Base-by-base conservation (phyloP, 1,284 basidiomycete species). In the Ustilago curta region DNA sequence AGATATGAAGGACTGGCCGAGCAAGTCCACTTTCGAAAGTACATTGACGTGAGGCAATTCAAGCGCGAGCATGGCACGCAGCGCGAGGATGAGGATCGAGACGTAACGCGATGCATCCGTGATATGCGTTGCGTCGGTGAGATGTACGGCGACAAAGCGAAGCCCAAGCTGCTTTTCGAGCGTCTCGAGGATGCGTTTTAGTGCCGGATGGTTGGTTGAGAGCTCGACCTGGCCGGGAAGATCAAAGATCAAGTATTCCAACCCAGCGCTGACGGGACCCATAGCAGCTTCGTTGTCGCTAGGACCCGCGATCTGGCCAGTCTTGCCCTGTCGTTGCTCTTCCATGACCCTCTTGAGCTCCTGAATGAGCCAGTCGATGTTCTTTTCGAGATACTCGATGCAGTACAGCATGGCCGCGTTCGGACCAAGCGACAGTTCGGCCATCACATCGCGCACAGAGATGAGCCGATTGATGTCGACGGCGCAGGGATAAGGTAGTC, bases 31-130 rank as follows among this genome's bases (percentile, higher is more conserved):
- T 86, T 99, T 99, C 35, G 93, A 95, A 16, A 99, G 88, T 1
- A 99, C 96, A 82, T 99, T 99, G 86, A 99, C 88, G 84, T 98
- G 97, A 0, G 97, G 97, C 27, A 99, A 89, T 83, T 97, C 97
- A 59, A 99, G 89, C 83, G 97, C 94, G n/a, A 99, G 88, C 97
- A 99, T 99, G 19, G 95, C 93, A 50, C 96, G 89, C 23, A 99
- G 88, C 7, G 94, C 93, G 5, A 99, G 89, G 39, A 99, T 89
- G 44, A 98, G 88, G 12, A 98, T 90, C 2, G 95, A 94, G 60
- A 99, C 89, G 86, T 97, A 99, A 86, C 97, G 97, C 6, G 93
- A 89, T 7, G 95, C 91, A 83, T 99, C 95, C 39, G 95, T 96
- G 80, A 99, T 93, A 83, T 98, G 95, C 85, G 96, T 94, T 1